Evolutionary conservation across 306 rosid genomes (phyloP).

Genomic region (Vicia sativa): DNA sequence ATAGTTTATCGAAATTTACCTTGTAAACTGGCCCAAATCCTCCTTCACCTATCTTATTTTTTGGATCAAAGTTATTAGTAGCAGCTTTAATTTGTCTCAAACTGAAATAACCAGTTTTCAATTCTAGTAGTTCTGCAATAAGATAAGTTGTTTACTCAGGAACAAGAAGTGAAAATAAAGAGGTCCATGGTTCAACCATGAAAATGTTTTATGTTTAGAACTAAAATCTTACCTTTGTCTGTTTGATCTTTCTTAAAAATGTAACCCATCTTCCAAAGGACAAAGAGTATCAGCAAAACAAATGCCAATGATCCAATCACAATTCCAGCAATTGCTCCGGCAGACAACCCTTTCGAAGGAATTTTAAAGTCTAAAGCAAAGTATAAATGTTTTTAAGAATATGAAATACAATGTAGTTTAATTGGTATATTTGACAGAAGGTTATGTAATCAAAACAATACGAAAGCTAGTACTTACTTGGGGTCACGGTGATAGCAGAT

Average conservation of each 20-base stretch:
- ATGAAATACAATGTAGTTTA: neutral
- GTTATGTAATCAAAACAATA: neutral
- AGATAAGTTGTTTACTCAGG: neutral
- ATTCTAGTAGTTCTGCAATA: constrained; percentile 60
- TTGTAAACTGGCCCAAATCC: constrained; percentile 89
- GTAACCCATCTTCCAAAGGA: constrained; percentile 58
- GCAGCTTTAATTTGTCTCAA: constrained; percentile 71
- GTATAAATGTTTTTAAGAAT: neutral
- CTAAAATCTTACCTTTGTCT: constrained; percentile 55
- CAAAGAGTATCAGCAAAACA: constrained; percentile 47
- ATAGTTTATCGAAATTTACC: constrained; percentile 42
- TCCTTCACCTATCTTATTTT: constrained; percentile 79
- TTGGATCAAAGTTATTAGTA: constrained; percentile 57
- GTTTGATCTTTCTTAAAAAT: constrained; percentile 50
- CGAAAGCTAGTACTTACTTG: constrained; percentile 52
- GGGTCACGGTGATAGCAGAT: constrained; percentile 72
- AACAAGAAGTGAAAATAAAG: neutral
- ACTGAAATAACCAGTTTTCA: constrained; percentile 67
- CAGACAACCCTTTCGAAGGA: constrained; percentile 55
- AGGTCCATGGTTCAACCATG: neutral
- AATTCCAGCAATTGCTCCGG: constrained; percentile 73
- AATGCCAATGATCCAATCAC: constrained; percentile 55
- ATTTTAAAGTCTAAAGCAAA: constrained; percentile 57
- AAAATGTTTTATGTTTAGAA: constrained; percentile 4
- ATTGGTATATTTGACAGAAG: neutral